Percentiles rank a stretch among this genome's conserved stretches.
Conservation (phyloP, 2,329 filamentous ascomycete genomes). For the Parastagonospora avenae region DNA sequence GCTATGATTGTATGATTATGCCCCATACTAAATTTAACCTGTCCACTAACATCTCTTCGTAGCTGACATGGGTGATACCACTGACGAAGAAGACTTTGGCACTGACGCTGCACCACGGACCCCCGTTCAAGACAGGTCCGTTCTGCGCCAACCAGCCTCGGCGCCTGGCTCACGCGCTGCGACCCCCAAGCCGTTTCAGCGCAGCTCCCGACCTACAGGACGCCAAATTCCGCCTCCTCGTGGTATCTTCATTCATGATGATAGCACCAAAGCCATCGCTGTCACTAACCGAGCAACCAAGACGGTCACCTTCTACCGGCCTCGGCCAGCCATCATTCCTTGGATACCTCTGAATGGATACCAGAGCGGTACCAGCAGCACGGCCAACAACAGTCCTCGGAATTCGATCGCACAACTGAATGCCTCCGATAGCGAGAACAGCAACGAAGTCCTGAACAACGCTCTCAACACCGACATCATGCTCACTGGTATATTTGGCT, state of each 20-base stretch:
- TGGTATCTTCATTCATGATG: constrained; percentile 45
- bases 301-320: constrained; percentile 49
- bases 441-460: constrained; percentile 42
- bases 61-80: constrained; percentile 66
- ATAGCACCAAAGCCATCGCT: constrained; percentile 47
- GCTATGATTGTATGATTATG: constrained; percentile 62
- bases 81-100: constrained; percentile 56
- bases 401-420: constrained; percentile 43
- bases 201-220: constrained; percentile 33
- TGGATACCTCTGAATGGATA: constrained; percentile 37
- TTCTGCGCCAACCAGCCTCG: constrained; percentile 57
- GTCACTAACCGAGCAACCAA: constrained; percentile 49
- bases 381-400: constrained; percentile 47
- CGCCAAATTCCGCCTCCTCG: constrained; percentile 38
- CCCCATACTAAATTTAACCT: constrained; percentile 20
- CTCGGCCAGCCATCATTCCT: constrained; percentile 34
- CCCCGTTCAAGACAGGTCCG: constrained; percentile 46
- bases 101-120: constrained; percentile 54
- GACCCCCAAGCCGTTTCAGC: constrained; percentile 46
- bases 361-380: constrained; percentile 48
- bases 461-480: constrained; percentile 67
- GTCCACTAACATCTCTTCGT: constrained; percentile 51
- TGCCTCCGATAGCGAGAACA: constrained; percentile 47
- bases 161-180: constrained; percentile 47
- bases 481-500: constrained; percentile 71